Evolutionary conservation across 805 yeast genomes (phyloP).

Genomic region (Yamadazyma sp.): DNA sequence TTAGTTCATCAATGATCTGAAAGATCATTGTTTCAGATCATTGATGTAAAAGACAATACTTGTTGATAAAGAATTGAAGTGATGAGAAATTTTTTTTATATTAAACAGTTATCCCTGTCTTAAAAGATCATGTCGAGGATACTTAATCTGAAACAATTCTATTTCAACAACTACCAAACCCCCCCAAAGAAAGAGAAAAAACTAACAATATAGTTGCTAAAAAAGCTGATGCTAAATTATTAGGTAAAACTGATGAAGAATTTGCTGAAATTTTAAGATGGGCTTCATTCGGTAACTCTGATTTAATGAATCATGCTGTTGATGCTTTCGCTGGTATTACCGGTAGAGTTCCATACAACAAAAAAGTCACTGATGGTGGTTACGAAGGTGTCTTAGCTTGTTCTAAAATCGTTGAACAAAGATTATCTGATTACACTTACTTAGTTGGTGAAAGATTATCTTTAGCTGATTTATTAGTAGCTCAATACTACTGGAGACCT

Average conservation of each 20-base stretch:
- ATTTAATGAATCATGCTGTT: slow-evolving; percentile 49
- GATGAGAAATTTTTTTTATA: slow-evolving; percentile 53
- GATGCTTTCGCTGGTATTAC: slow-evolving; percentile 54
- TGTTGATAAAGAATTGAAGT: slow-evolving; percentile 17
- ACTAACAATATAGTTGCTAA: slow-evolving; percentile 40
- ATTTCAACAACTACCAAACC: slow-evolving; percentile 1
- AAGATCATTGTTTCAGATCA: not conserved
- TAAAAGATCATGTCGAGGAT: slow-evolving; percentile 72
- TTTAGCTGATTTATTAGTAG: slow-evolving; percentile 61
- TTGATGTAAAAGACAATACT: not conserved
- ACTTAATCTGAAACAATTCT: slow-evolving; percentile 51
- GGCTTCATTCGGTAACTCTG: slow-evolving; percentile 74
- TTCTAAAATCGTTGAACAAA: slow-evolving; percentile 48
- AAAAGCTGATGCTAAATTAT: slow-evolving; percentile 46
- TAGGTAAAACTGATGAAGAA: slow-evolving; percentile 66
- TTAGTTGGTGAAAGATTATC: slow-evolving; percentile 60
- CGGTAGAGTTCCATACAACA: slow-evolving; percentile 75
- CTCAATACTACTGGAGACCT: slow-evolving; percentile 49
- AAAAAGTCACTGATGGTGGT: slow-evolving; percentile 57
- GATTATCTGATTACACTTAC: slow-evolving; percentile 59
- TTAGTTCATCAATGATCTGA: slow-evolving; percentile 7
- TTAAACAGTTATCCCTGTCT: slow-evolving; percentile 85
- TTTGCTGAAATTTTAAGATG: slow-evolving; percentile 69
- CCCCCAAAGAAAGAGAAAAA: slow-evolving; percentile 7
- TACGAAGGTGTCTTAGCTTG: slow-evolving; percentile 35